phyloP scores from a whole-genome alignment of 1,284 basidiomycete genomes.

The Malassezia restricta region DNA sequence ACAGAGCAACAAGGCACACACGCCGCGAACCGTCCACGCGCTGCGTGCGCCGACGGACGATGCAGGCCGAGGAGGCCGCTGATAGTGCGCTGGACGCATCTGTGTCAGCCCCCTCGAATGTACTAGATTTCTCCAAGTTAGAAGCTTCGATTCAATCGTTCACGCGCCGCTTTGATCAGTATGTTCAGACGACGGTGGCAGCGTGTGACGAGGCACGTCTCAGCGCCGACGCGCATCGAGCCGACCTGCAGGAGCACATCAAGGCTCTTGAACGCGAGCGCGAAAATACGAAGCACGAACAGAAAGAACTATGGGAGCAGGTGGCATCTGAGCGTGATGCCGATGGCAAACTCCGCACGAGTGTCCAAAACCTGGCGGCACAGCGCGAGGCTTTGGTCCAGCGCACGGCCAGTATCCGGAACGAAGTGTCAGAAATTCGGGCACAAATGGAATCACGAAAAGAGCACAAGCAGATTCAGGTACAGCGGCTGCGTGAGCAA shows the following conservation, averaged over 20 bases:
- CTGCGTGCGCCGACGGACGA: no score
- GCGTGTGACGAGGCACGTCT: constrained; percentile 28
- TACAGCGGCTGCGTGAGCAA: constrained; percentile 23
- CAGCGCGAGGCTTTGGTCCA: constrained; percentile 28
- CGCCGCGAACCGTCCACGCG: no score
- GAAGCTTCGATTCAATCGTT: constrained; percentile 23
- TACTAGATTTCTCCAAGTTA: constrained; percentile 30
- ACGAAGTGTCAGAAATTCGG: constrained; percentile 25
- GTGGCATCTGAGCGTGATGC: constrained; percentile 29
- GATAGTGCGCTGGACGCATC: no score
- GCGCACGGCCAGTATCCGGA: constrained; percentile 22
- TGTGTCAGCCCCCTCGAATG: background rate
- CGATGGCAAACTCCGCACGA: constrained; percentile 22
- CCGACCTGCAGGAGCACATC: constrained; percentile 24
- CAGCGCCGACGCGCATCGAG: constrained; percentile 23
- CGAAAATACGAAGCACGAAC: constrained; percentile 25
- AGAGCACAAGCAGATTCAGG: constrained; percentile 20
- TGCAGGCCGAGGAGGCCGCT: no score
- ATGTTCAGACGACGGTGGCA: constrained; percentile 28
- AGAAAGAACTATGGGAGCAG: constrained; percentile 31
- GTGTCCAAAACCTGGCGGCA: constrained; percentile 24
- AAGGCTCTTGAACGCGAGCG: constrained; percentile 26
- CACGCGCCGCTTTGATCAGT: constrained; percentile 23
- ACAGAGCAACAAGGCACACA: no score
- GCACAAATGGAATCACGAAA: constrained; percentile 24